Base-by-base conservation (phyloP, 768 basidiomycete genomes). In the Mycena capillaripes region DNA sequence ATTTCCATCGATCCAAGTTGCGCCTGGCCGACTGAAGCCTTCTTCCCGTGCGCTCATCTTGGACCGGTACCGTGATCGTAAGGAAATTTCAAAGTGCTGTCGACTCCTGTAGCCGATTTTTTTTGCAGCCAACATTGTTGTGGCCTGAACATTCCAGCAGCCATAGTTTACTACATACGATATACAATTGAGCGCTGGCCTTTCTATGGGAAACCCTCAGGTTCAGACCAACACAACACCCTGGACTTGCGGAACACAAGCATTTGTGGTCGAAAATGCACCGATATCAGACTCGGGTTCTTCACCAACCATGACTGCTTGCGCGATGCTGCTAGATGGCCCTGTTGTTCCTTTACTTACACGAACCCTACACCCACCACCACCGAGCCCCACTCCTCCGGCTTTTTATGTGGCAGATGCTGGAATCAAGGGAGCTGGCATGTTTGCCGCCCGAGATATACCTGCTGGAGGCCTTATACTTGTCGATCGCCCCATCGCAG, bases 401-500 rank as follows among this genome's bases (percentile, higher is more conserved):
- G 30, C 42, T 10, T 75, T 73, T 50, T 59, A 55, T 34, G 40
- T 76, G 29, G 66, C 69, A 12, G 69, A 66, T 23, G 73, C 73
- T 27, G 73, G 69, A 21, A 48, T n/a, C 53, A 80, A 78, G 66
- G 81, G 80, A 40, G 74, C 74, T 12, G 81, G 81, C 27, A 79
- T 81, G 78, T 80, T 81, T 58, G 81, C 80, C 21, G 44, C 55
- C 4, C 62, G 56, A 59, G 61, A 68, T 5, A 71, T 81, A 19
- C 63, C 73, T 0, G 58, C 66, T 12, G 77, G 79, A 23, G 76
- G 75, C 19, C 30, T 71, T 27, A 74, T 83, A 32, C 27, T 79
- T 10, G 71, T 75, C 11, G 82, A 87, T 63, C 84, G 85, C 59
- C 86, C 86, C 29, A 81, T 79, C 11, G 71, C 86, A 34, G 81